Percentiles rank a stretch among this genome's conserved stretches.
These are phyloP conservation scores for Amylostereum areolatum DNA, from an alignment of 1,284 basidiomycete genomes.

Conservation along the genomic window DNA sequence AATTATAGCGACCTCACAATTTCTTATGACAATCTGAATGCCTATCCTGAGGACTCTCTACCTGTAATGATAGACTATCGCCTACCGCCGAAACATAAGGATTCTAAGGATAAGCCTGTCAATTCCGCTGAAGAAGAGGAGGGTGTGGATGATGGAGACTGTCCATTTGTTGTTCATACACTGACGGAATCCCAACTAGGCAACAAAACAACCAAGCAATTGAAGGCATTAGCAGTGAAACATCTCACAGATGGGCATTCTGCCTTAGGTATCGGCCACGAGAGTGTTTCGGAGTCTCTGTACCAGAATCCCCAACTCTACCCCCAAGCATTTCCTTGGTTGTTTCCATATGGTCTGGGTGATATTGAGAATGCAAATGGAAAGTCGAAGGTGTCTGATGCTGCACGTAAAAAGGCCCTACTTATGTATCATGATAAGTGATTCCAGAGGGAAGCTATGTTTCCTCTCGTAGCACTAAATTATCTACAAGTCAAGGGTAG, in stretches of 20 bases:
- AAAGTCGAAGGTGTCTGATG: conserved; percentile 3
- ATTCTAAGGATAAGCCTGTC: conserved; percentile 17
- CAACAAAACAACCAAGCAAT: conserved; percentile 8
- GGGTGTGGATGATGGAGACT: conserved; percentile 23
- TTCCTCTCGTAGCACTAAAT: conserved; percentile 33
- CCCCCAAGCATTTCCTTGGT: conserved; percentile 29
- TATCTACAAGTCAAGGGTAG: conserved; percentile 29
- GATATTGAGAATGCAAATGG: conserved; percentile 19
- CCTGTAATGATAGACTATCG: conserved; percentile 26
- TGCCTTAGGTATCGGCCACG: conserved; percentile 16
- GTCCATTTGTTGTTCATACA: conserved; percentile 30
- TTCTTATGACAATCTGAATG: conserved; percentile 23
- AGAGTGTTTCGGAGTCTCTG: conserved; percentile 15
- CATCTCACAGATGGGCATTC: not conserved
- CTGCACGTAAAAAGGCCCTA: conserved; percentile 17
- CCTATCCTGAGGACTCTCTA: conserved; percentile 23
- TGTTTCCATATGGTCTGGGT: conserved; percentile 31
- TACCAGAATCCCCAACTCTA: conserved; percentile 27
- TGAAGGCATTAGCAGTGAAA: conserved; percentile 16
- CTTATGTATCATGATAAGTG: conserved; percentile 9
- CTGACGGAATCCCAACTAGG: conserved; percentile 20
- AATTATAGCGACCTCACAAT: conserved; percentile 31
- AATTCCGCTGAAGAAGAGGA: conserved; percentile 24
- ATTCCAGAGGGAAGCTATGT: conserved; percentile 11
- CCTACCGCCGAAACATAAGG: conserved; percentile 11